A percentile compares a stretch with the other conserved stretches of the same genome.
Evolutionary conservation across 805 yeast genomes (phyloP).

Genomic region (Candida methanosorbosa): DNA sequence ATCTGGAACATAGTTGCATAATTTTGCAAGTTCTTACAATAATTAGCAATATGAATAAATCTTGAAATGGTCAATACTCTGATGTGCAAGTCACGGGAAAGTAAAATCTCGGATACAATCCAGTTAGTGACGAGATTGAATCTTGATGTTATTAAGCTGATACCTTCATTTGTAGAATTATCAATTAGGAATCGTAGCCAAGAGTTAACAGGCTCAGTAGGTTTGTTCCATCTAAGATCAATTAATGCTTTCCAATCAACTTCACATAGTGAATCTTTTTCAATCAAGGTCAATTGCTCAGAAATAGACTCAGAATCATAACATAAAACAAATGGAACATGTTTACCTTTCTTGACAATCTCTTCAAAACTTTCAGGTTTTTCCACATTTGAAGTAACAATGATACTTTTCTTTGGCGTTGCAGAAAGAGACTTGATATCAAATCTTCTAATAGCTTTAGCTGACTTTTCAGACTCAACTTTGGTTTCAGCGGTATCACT

Average conservation of each 20-base stretch:
- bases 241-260: constrained; percentile 89
- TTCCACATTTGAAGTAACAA: not conserved
- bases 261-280: constrained; percentile 72
- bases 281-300: constrained; percentile 79
- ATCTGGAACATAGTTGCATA: constrained; percentile 85
- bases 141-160: constrained; percentile 73
- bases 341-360: constrained; percentile 40
- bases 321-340: constrained; percentile 75
- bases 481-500: not conserved
- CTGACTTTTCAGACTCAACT: not conserved
- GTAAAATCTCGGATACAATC: constrained; percentile 79
- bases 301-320: constrained; percentile 61
- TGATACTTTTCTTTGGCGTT: constrained; percentile 16
- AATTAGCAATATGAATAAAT: constrained; percentile 78
- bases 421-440: constrained; percentile 18
- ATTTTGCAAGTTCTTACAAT: constrained; percentile 66
- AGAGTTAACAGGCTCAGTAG: constrained; percentile 60
- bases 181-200: constrained; percentile 75
- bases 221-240: constrained; percentile 65
- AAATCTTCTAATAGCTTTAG: constrained; percentile 13
- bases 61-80: constrained; percentile 69
- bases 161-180: constrained; percentile 43
- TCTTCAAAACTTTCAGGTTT: constrained; percentile 25
- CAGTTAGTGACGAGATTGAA: constrained; percentile 87
- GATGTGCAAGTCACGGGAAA: constrained; percentile 53